Conservation (phyloP, 1,284 basidiomycete genomes). For the Ganoderma lucidum region DNA sequence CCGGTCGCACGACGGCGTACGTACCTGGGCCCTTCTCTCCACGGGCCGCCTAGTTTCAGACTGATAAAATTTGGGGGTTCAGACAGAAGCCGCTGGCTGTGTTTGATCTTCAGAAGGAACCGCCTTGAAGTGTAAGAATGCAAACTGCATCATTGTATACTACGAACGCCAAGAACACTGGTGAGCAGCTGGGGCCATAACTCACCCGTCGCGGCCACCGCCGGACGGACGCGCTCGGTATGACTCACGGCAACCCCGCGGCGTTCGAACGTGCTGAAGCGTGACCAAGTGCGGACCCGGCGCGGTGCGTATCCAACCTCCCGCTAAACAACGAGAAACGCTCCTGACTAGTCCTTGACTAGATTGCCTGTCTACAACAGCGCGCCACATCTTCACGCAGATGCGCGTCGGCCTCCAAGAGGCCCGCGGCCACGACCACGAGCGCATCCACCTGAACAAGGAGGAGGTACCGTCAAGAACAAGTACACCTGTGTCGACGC, state of each 20-base stretch:
- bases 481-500: conserved; percentile 40
- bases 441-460: conserved; percentile 33
- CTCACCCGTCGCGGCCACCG: too few relatives aligned
- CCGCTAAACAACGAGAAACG: too few relatives aligned
- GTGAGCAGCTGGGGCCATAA: not conserved
- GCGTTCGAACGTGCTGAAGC: conserved; percentile 40
- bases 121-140: not conserved
- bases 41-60: not conserved
- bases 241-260: conserved; percentile 45
- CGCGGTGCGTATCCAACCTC: conserved; percentile 32
- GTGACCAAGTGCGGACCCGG: conserved; percentile 46
- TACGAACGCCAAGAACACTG: not conserved
- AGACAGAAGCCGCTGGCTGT: not conserved
- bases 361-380: conserved; percentile 42
- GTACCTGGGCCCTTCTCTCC: not conserved
- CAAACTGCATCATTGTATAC: not conserved
- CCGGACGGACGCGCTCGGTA: too few relatives aligned
- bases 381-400: conserved; percentile 45
- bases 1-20: not conserved
- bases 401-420: conserved; percentile 44
- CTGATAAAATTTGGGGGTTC: not conserved
- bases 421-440: conserved; percentile 41
- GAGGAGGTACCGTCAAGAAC: conserved; percentile 36
- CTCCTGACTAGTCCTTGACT: not conserved
- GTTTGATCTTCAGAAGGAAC: not conserved